Conservation (phyloP, 2,329 filamentous ascomycete genomes). For the Hypoxylon rubiginosum region DNA sequence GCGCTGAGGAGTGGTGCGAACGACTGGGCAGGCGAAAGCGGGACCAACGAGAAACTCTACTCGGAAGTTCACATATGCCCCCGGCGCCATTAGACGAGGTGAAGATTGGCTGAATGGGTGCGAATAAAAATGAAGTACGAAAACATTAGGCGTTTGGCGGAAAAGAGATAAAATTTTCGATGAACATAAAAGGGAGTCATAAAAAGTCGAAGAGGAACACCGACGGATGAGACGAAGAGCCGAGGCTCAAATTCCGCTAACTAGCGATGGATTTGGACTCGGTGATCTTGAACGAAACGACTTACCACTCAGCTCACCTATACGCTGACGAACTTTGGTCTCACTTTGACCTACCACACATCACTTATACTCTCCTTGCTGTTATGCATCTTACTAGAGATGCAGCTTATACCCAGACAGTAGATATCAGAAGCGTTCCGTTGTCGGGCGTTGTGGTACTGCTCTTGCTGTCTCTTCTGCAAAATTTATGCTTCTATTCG, state of each 20-base stretch:
- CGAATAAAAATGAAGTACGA: slow-evolving; percentile 30
- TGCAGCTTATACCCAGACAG: slow-evolving; percentile 44
- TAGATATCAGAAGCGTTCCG: slow-evolving; percentile 25
- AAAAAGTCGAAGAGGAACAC: slow-evolving; percentile 27
- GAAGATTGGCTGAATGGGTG: slow-evolving; percentile 45
- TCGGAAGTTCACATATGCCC: slow-evolving; percentile 34
- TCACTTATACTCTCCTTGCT: slow-evolving; percentile 35
- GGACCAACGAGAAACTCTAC: slow-evolving; percentile 49
- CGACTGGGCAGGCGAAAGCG: slow-evolving; percentile 70
- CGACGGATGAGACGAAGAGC: slow-evolving; percentile 25
- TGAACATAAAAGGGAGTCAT: slow-evolving; percentile 37
- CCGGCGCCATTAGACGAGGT: slow-evolving; percentile 41
- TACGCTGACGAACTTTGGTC: slow-evolving; percentile 37
- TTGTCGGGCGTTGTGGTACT: slow-evolving; percentile 18
- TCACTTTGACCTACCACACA: slow-evolving; percentile 25
- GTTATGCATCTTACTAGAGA: slow-evolving; percentile 39
- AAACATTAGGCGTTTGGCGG: slow-evolving; percentile 39
- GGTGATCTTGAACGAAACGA: slow-evolving; percentile 24
- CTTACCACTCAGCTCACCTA: slow-evolving; percentile 18
- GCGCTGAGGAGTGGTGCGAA: slow-evolving; percentile 92
- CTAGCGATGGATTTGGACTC: slow-evolving; percentile 25
- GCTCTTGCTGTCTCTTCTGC: slow-evolving; percentile 33
- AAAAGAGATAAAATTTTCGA: slow-evolving; percentile 41
- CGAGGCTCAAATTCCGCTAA: slow-evolving; percentile 26
- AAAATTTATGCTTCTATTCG: slow-evolving; percentile 29